Conservation (phyloP, 2,329 filamentous ascomycete species). For the Fusarium sp. region DNA sequence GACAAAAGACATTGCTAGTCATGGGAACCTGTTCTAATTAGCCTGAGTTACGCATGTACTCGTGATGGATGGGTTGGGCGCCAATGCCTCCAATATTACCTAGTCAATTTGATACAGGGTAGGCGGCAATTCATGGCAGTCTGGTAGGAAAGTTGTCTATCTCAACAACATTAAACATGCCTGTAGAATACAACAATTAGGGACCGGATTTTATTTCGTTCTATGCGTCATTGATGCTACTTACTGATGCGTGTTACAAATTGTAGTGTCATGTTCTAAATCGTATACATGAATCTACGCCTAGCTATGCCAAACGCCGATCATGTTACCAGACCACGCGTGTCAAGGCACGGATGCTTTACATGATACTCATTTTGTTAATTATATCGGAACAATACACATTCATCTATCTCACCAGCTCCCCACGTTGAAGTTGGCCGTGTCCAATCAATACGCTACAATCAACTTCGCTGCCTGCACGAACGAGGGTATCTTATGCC, state of each 20-base stretch:
- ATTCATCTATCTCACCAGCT: constrained; percentile 12
- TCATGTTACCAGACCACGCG: no score
- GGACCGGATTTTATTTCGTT: no score
- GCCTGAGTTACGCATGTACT: constrained; percentile 9
- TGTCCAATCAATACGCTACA: constrained; percentile 30
- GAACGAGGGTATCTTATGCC: constrained; percentile 48
- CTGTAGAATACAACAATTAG: no score
- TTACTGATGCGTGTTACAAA: no score
- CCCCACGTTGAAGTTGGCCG: constrained; percentile 1
- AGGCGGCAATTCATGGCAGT: neutral
- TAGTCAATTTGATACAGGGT: constrained; percentile 13
- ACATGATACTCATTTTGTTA: neutral
- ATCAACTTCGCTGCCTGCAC: constrained; percentile 37
- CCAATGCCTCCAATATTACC: neutral
- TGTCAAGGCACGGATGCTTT: no score
- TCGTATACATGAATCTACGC: no score
- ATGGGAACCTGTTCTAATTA: constrained; percentile 14
- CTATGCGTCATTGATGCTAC: no score
- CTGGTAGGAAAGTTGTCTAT: no score
- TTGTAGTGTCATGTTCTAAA: no score
- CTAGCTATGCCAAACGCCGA: no score
- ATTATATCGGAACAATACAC: neutral
- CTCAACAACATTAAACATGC: no score
- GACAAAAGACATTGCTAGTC: constrained; percentile 22
- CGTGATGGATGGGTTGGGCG: constrained; percentile 1